Evolutionary conservation across 495 filamentous ascomycete genomes (phyloP).

Genomic region (Penicillium soppii): DNA sequence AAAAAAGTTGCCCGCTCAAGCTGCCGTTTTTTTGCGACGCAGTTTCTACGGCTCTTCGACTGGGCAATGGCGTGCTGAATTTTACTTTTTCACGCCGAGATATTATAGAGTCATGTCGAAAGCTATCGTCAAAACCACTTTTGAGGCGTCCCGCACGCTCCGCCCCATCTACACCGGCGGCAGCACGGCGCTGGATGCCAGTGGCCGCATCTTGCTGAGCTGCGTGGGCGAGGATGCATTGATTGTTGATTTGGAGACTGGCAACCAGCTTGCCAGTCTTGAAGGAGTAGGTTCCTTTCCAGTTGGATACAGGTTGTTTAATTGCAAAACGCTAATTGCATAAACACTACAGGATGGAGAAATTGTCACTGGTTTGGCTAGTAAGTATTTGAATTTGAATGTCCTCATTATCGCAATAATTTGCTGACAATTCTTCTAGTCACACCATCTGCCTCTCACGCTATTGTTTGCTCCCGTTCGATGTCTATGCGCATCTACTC

Average conservation of each 20-base stretch:
- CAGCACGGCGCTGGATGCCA: slow-evolving; percentile 76
- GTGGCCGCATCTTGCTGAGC: slow-evolving; percentile 79
- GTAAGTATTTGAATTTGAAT: slow-evolving; percentile 44
- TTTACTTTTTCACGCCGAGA: slow-evolving; percentile 14
- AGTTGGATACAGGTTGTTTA: background rate
- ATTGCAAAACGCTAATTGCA: slow-evolving; percentile 20
- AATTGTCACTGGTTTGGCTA: slow-evolving; percentile 77
- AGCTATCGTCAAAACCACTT: slow-evolving; percentile 72
- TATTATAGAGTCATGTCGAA: slow-evolving; percentile 42
- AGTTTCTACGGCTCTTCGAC: slow-evolving; percentile 12
- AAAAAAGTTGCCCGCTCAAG: slow-evolving; percentile 39
- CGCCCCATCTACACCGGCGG: slow-evolving; percentile 95
- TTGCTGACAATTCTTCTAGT: slow-evolving; percentile 48
- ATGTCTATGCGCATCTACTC: slow-evolving; percentile 90
- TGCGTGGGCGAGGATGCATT: slow-evolving; percentile 87
- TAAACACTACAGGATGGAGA: slow-evolving; percentile 76
- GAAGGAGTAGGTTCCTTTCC: slow-evolving; percentile 69
- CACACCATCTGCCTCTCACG: slow-evolving; percentile 81
- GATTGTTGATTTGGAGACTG: slow-evolving; percentile 80
- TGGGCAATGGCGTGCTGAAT: slow-evolving; percentile 16
- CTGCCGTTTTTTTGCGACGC: slow-evolving; percentile 22
- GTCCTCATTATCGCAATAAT: background rate
- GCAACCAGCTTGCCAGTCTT: slow-evolving; percentile 76
- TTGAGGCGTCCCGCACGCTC: slow-evolving; percentile 75
- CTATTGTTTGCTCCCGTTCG: slow-evolving; percentile 88